phyloP scores from a whole-genome alignment of 352 stramenopile species.

The Phytophthora multivora region DNA sequence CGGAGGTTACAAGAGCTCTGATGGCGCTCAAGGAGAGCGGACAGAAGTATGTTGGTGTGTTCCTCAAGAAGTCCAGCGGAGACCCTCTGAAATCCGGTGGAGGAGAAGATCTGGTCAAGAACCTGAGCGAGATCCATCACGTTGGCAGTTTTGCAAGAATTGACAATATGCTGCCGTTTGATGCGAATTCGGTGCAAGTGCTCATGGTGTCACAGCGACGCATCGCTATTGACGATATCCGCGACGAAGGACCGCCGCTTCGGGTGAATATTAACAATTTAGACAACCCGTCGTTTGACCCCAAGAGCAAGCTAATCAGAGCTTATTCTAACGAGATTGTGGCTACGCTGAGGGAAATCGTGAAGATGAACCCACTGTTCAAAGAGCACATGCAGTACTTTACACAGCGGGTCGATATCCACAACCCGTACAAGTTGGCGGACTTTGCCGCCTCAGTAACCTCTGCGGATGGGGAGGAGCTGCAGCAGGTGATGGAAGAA shows the following conservation, averaged over 20 bases:
- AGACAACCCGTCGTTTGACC: slow-evolving; percentile 73
- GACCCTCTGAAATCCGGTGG: slow-evolving; percentile 43
- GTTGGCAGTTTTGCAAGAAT: slow-evolving; percentile 97
- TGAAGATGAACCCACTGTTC: slow-evolving; percentile 97
- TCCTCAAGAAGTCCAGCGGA: slow-evolving; percentile 85
- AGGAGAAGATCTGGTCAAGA: slow-evolving; percentile 90
- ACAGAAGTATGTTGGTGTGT: slow-evolving; percentile 94
- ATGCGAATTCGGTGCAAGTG: slow-evolving; percentile 76
- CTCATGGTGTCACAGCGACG: slow-evolving; percentile 91
- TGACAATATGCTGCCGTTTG: slow-evolving; percentile 88
- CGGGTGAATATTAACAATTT: slow-evolving; percentile 73
- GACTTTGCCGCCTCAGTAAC: slow-evolving; percentile 97
- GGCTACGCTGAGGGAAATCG: slow-evolving; percentile 95
- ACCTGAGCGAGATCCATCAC: slow-evolving; percentile 93
- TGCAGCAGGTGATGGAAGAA: slow-evolving; percentile 95
- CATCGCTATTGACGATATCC: slow-evolving; percentile 78
- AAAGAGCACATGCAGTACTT: slow-evolving; percentile 99
- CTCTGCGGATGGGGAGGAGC: slow-evolving; percentile 92
- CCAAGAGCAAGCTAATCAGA: slow-evolving; percentile 90
- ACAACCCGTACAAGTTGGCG: slow-evolving; percentile 97
- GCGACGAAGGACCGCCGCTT: slow-evolving; percentile 65
- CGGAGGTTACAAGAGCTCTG: slow-evolving; percentile 88
- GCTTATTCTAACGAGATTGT: slow-evolving; percentile 99
- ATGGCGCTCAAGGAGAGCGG: slow-evolving; percentile 86
- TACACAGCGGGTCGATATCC: slow-evolving; percentile 93